Base-by-base conservation (phyloP, 768 basidiomycete genomes). In the Trametes cingulata region DNA sequence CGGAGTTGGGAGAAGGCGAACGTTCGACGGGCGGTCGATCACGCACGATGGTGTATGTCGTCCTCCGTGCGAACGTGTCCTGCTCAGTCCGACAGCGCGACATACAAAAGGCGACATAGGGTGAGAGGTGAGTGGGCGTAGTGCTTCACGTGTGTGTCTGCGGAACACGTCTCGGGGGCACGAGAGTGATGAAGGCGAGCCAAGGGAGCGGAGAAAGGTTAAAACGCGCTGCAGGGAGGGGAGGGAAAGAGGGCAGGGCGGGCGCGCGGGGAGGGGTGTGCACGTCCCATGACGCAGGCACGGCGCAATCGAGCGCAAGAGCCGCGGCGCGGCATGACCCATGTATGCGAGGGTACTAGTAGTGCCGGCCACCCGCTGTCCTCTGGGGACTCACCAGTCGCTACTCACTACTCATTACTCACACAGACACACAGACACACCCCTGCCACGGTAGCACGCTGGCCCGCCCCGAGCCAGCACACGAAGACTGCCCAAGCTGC, bases 271-370 rank as follows among this genome's bases (percentile, higher is more conserved):
- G 10, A n/a, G 46, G 53, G 22, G 37, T n/a, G n/a, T n/a, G 45
- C 48, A 57, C 56, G 60, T 61, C 64, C 53, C 60, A 65, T 65
- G 64, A 61, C 64, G 63, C 60, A 46, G 60, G 56, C 48, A 61
- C 51, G 37, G 19, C 60, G 64, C 60, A 61, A 62, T 61, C 52
- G 56, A 45, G 52, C 60, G 64, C 60, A 65, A 65, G 60, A 60
- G 53, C 59, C 56, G 56, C 48, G 35, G 52, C 59, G 45, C 56
- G 63, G 55, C 54, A 47, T 22, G 52, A 56, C 47, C 52, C 12
- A 17, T n/a, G 52, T 27, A 43, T 39, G 41, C 39, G 49, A 58
- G 55, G 51, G 59, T 49, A 59, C 58, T 56, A 52, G 58, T 56
- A 58, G 50, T 24, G 9, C 36, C 50, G 50, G 48, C 6, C 12